Evolutionary conservation across 2,329 filamentous ascomycete species (phyloP), one percentile per base, ranked within the genome.

Genomic region (Gnomoniopsis smithogilvyi): DNA sequence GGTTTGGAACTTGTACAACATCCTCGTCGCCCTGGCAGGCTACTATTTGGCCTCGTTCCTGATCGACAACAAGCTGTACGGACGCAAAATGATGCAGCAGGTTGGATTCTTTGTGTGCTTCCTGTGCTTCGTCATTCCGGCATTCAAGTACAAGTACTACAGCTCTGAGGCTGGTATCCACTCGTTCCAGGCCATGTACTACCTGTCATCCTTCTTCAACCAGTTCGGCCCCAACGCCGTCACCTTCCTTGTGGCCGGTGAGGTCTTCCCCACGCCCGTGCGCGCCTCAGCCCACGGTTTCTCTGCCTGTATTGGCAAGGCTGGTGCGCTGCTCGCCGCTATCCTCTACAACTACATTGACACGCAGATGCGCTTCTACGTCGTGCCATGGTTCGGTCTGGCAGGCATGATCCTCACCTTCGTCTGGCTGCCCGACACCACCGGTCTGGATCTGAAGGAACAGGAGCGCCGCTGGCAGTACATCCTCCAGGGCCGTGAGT

Each of bases 121-220:
- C 80, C 80, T 97, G 76, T 88, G 96, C 75, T 98, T 98, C 76
- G 82, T 96, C 71, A 84, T 97, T 46, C 94, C 94, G 1, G 93
- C 89, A 49, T 96, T 96, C 83, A 80, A 91, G 70, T 96, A 88
- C 78, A 73, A 90, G 0, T 92, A 95, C 84, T 97, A 92, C 80
- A 92, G 84, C 21, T 80, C 80, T 52, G 77, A 81, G 1, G 79
- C 80, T 6, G 85, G 91, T 67, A 89, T 97, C 72, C 87, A 91
- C 69, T 80, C 82, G n/a, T 98, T 98, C 87, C 93, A 97, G 79
- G 87, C 93, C 71, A 96, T 98, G 92, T 97, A 97, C 83, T 97
- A 96, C 78, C 74, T 98, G 67, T 96, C 92, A 8, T 96, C 91
- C 24, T 98, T 98, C 81, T 98, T 98, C 87, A 97, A 97, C 83